Base-by-base conservation (phyloP, 192 early-diverging fungal species). In the Dissophora ornata region DNA sequence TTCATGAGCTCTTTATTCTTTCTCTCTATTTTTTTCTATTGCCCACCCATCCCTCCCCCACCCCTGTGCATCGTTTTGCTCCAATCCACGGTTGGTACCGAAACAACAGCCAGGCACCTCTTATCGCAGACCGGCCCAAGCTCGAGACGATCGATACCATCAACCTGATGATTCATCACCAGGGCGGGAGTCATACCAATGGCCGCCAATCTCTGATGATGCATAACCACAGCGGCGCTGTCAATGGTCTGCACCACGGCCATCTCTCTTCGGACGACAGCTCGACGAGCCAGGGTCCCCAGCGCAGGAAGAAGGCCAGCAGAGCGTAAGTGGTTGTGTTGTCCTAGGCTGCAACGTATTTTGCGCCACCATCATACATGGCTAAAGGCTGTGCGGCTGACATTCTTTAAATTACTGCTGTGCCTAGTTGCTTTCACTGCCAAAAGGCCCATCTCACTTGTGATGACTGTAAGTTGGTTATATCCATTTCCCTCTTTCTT, bases 371-470 rank as follows among this genome's bases (percentile, higher is more conserved):
- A n/a, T n/a, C n/a, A n/a, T n/a, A n/a, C n/a, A n/a, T n/a, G n/a
- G n/a, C n/a, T n/a, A n/a, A n/a, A n/a, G n/a, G n/a, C n/a, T n/a
- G n/a, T n/a, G n/a, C n/a, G n/a, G n/a, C n/a, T n/a, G n/a, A n/a
- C n/a, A n/a, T n/a, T n/a, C n/a, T n/a, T n/a, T n/a, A n/a, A n/a
- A n/a, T n/a, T n/a, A n/a, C n/a, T n/a, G n/a, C n/a, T n/a, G n/a
- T n/a, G n/a, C n/a, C n/a, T 67, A 75, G 71, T 67, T 92, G 91
- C 73, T 87, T 83, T 45, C 89, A 91, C 67, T 92, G 91, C 68
- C 91, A 92, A 77, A 88, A 85, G 79, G 87, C 90, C n/a, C 90
- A 92, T 71, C 67, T 92, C 32, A 92, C 90, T 24, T 92, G 90
- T 53, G 90, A 90, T 67, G 88, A 90, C 51, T 80, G 87, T 89